Conservation (phyloP, 2,329 filamentous ascomycete species). For the Herpotrichia juniperi region DNA sequence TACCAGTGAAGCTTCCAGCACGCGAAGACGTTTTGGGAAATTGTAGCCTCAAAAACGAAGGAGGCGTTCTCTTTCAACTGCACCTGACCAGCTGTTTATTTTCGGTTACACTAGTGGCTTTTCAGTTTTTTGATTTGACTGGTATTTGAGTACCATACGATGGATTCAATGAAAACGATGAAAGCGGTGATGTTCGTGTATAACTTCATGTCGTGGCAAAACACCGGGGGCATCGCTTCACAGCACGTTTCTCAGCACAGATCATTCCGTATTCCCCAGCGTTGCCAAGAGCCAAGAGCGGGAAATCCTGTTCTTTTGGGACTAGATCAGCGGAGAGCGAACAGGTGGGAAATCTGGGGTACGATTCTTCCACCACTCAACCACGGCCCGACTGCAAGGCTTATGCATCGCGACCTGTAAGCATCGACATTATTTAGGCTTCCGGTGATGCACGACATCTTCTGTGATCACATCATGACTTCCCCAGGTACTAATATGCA, state of each 20-base stretch:
- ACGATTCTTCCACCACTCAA: slow-evolving; percentile 1
- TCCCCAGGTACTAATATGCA: background rate
- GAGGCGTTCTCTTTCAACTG: background rate
- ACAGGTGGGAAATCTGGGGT: background rate
- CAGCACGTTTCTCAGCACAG: background rate
- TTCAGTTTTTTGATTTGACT: no score
- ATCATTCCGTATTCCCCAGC: background rate
- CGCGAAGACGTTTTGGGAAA: background rate
- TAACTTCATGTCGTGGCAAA: no score
- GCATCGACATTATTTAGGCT: background rate
- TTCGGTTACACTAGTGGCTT: no score
- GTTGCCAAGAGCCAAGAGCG: background rate
- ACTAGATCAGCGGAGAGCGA: background rate
- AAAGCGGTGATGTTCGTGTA: background rate
- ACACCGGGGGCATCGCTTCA: background rate
- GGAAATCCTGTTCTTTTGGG: background rate
- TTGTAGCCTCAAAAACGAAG: background rate
- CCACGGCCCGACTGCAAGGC: background rate
- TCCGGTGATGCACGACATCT: background rate
- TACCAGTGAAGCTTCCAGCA: background rate
- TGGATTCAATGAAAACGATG: background rate
- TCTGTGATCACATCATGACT: background rate
- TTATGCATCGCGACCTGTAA: background rate
- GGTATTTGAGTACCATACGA: background rate
- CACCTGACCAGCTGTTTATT: background rate